A percentile compares a stretch with the other conserved stretches of the same genome.
Conservation (phyloP, 1,284 basidiomycete species). For the Tilletia caries region DNA sequence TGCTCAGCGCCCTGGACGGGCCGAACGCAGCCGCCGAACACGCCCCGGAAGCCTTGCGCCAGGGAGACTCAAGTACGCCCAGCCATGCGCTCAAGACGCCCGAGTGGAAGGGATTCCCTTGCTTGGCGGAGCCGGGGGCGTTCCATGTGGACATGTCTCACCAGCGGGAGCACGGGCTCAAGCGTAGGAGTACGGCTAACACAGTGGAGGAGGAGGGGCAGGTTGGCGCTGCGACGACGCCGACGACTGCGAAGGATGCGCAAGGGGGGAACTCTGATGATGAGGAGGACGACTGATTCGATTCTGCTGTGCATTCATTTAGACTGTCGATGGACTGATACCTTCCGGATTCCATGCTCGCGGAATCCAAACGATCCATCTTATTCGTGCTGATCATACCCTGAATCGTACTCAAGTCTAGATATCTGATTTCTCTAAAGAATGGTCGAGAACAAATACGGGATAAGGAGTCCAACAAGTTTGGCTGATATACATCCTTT, state of each 20-base stretch:
- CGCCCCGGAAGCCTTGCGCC: conserved; percentile 23
- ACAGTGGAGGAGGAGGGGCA: conserved; percentile 3
- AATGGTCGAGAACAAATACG: too few species aligned
- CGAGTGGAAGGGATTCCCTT: conserved; percentile 9
- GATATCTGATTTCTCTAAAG: too few species aligned
- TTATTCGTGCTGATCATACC: too few species aligned
- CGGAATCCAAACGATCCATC: too few species aligned
- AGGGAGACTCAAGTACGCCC: conserved; percentile 1
- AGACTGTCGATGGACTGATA: too few species aligned
- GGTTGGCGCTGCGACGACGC: not conserved
- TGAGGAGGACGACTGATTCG: not conserved
- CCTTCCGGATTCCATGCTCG: too few species aligned
- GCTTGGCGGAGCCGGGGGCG: conserved; percentile 1
- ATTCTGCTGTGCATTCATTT: too few species aligned
- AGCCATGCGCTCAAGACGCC: conserved; percentile 13
- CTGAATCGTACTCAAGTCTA: too few species aligned
- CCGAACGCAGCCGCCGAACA: conserved; percentile 27
- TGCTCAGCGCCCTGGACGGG: conserved; percentile 34
- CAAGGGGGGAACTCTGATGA: not conserved
- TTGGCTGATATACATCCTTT: not conserved
- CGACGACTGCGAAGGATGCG: not conserved
- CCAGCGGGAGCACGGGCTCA: not conserved
- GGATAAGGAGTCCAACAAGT: too few species aligned
- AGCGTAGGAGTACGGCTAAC: not conserved
- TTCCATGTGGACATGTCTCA: conserved; percentile 12